Percentiles rank a stretch among this genome's conserved stretches.
These are phyloP conservation scores for Blastocladiella britannica DNA, from an alignment of 192 early-diverging fungal genomes.

Conservation along the genomic window DNA sequence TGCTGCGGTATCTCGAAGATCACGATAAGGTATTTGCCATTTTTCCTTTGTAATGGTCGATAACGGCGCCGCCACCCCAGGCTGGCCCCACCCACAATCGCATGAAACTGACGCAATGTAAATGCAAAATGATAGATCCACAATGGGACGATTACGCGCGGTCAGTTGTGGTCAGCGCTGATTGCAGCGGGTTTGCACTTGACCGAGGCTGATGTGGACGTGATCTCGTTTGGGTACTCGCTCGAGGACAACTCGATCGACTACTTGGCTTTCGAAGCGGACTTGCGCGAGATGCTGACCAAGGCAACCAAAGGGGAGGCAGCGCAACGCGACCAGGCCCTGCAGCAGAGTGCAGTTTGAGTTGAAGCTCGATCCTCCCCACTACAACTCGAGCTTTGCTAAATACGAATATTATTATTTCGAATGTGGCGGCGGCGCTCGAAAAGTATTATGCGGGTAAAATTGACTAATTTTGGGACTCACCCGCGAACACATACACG, in stretches of 20 bases:
- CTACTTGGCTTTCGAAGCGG: not conserved
- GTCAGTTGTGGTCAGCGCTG: constrained; percentile 2
- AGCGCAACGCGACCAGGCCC: no score
- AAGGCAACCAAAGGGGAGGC: not conserved
- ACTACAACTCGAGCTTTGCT: no score
- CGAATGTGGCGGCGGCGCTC: no score
- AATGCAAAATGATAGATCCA: not conserved
- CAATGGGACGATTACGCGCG: constrained; percentile 1
- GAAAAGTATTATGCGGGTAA: no score
- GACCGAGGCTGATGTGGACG: not conserved
- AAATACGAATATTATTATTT: no score
- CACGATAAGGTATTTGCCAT: not conserved
- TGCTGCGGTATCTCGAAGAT: not conserved
- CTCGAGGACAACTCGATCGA: not conserved
- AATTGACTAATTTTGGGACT: no score
- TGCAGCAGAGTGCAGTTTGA: no score
- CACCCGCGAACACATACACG: no score
- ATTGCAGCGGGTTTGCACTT: not conserved
- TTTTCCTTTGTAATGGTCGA: not conserved
- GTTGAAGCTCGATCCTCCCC: no score
- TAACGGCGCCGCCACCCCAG: no score
- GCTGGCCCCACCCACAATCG: no score
- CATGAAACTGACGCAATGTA: not conserved
- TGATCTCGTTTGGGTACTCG: not conserved
- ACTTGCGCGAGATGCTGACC: not conserved